Evolutionary conservation across 1,284 basidiomycete species (phyloP).

Genomic region (Trametes versicolor): DNA sequence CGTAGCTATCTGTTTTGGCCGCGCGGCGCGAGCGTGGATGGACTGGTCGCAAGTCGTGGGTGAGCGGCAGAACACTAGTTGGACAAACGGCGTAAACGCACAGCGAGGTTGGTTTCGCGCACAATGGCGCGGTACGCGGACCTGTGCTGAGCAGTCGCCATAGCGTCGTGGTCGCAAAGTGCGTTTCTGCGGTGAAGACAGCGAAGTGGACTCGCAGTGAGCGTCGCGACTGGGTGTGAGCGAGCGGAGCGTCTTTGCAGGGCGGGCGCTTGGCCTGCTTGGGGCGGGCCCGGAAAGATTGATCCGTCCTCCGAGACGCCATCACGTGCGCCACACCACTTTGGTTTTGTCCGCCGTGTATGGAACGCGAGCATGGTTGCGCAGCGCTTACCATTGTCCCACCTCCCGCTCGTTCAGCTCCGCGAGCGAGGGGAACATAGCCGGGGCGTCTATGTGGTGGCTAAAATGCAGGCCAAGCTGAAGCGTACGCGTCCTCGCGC

Average conservation of each 20-base stretch:
- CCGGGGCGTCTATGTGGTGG: conserved; percentile 1
- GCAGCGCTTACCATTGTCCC: conserved; percentile 14
- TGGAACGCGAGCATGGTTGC: conserved; percentile 4
- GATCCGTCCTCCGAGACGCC: conserved; percentile 12
- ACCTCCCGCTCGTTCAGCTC: conserved; percentile 10
- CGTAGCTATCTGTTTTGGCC: conserved; percentile 56
- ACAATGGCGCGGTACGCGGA: conserved; percentile 55
- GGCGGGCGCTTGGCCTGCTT: conserved; percentile 6
- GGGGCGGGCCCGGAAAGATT: background rate
- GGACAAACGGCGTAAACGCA: conserved; percentile 37
- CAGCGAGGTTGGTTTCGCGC: conserved; percentile 54
- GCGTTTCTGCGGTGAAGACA: background rate
- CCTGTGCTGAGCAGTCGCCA: conserved; percentile 30
- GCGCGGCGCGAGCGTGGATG: conserved; percentile 52
- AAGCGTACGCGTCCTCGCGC: conserved; percentile 22
- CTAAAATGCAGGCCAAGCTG: conserved; percentile 12
- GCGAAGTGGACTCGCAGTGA: background rate
- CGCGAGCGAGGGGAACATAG: conserved; percentile 2
- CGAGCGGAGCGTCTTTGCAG: background rate
- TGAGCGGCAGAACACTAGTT: conserved; percentile 4
- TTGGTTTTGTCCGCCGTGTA: conserved; percentile 26
- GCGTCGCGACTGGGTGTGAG: background rate
- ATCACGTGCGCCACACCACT: conserved; percentile 19
- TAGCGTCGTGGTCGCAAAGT: conserved; percentile 7
- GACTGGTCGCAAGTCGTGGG: conserved; percentile 47